These are phyloP conservation scores for Poa annua DNA, from an alignment of 176 grass and related monocot genomes.

Conservation along the genomic window DNA sequence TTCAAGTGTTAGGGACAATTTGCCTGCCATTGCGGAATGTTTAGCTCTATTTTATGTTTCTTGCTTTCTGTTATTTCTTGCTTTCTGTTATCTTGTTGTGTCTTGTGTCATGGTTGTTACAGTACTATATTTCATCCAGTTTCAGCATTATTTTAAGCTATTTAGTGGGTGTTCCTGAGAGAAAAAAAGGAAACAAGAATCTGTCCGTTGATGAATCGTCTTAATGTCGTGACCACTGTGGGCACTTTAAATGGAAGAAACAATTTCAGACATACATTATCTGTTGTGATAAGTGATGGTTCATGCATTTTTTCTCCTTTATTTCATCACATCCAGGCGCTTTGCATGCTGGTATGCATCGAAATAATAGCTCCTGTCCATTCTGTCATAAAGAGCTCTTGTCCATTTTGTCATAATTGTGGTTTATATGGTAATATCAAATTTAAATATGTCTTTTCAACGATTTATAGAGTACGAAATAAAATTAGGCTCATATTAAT, in stretches of 20 bases:
- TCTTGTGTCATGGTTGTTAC: constrained; percentile 15
- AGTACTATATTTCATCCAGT: constrained; percentile 1
- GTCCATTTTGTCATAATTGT: not conserved
- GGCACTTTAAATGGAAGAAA: constrained; percentile 7
- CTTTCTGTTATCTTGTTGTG: not conserved
- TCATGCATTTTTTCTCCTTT: not conserved
- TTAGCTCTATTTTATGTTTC: not conserved
- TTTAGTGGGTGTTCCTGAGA: not conserved
- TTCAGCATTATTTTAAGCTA: constrained; percentile 27
- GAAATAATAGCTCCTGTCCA: not conserved
- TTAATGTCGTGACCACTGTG: not conserved
- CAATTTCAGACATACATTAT: constrained; percentile 1
- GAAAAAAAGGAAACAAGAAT: constrained; percentile 8
- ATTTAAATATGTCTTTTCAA: not conserved
- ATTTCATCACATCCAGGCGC: not conserved
- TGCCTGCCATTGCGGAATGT: constrained; percentile 9
- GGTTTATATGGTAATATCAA: constrained; percentile 7
- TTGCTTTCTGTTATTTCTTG: not conserved
- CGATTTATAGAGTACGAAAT: not conserved
- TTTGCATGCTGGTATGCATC: constrained; percentile 24
- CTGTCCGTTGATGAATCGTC: not conserved
- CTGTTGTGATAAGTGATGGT: constrained; percentile 7
- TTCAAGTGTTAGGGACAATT: not conserved
- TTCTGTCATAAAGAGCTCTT: too few species aligned
- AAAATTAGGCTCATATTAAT: constrained; percentile 18